Evolutionary conservation across 2,329 filamentous ascomycete species (phyloP), one percentile per base, ranked within the genome.

Genomic region (Huntiella abstrusa): DNA sequence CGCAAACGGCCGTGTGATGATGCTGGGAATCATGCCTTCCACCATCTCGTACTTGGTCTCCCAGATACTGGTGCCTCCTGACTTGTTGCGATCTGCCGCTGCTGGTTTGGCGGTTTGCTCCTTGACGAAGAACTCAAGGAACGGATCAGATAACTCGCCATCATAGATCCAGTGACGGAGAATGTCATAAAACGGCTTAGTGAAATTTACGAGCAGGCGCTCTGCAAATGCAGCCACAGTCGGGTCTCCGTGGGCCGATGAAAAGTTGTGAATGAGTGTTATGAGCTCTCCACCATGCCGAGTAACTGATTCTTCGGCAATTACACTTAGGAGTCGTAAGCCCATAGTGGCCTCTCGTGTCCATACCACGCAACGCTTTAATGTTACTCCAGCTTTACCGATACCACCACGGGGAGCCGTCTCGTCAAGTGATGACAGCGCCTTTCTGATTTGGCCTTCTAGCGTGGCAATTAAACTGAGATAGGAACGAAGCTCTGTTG

Each of bases 161-260:
- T 98, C 88, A 57, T 98, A 98, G 43, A 98, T 94, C 91, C 91
- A 98, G 55, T 85, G 82, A 46, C 86, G 77, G 46, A 98, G 68
- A 66, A 98, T 95, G 55, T 92, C 84, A 60, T 98, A 98, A 58
- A 98, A 98, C 0, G 92, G 92, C 12, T 83, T 73, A 1, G 91
- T 95, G 46, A 98, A 83, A 55, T 88, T 83, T 4, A 73, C 71
- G 4, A 98, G 70, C 22, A 98, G 69, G 17, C 88, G 77, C 60
- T 96, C 88, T 0, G 91, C 91, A 64, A 96, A 96, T 0, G 80
- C 80, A 52, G 83, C 83, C 19, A 98, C 91, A 53, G 95, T 87
- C 0, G 91, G 91, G 54, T 98, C 91, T 38, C 91, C 91, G 55
- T 98, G 86, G 1, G 86, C 91, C 4, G 86, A 82, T 0, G 88